These are phyloP conservation scores for Saprolegnia diclina DNA, from an alignment of 352 stramenopile species.

Conservation along the genomic window DNA sequence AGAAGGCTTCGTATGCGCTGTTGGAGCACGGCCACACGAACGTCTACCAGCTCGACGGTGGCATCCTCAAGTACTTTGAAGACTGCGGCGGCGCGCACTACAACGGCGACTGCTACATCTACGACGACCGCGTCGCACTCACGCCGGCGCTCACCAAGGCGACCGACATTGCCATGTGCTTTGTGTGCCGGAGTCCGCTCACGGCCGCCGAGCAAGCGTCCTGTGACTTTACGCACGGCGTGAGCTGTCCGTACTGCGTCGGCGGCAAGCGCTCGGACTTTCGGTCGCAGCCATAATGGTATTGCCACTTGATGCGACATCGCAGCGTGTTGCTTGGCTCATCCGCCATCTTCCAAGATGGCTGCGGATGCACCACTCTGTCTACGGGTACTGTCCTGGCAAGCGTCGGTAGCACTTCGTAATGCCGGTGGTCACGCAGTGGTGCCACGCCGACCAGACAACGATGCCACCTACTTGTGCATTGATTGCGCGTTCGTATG, in stretches of 20 bases:
- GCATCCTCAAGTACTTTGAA: conserved; percentile 79
- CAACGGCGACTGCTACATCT: conserved; percentile 72
- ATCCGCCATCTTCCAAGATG: neutral
- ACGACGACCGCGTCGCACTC: conserved; percentile 66
- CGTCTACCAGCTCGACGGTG: conserved; percentile 69
- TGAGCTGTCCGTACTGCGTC: conserved; percentile 54
- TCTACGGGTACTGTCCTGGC: too few relatives aligned
- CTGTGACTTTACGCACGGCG: conserved; percentile 36
- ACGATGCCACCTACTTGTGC: too few relatives aligned
- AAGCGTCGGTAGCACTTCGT: too few relatives aligned
- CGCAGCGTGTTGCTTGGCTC: neutral
- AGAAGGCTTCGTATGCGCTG: conserved; percentile 65
- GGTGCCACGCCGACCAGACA: too few relatives aligned
- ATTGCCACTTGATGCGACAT: neutral
- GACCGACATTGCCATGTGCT: conserved; percentile 42
- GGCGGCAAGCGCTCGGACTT: conserved; percentile 45
- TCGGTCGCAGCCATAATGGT: conserved; percentile 16
- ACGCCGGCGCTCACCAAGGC: conserved; percentile 44
- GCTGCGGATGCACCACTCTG: too few relatives aligned
- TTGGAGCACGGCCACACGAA: conserved; percentile 45
- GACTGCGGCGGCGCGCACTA: conserved; percentile 62
- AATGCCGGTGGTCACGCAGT: too few relatives aligned
- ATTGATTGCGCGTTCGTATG: too few relatives aligned
- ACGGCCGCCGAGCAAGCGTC: conserved; percentile 45
- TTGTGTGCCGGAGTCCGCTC: conserved; percentile 50